Base-by-base conservation (phyloP, 805 yeast genomes). In the Isabelozyma heimii region DNA sequence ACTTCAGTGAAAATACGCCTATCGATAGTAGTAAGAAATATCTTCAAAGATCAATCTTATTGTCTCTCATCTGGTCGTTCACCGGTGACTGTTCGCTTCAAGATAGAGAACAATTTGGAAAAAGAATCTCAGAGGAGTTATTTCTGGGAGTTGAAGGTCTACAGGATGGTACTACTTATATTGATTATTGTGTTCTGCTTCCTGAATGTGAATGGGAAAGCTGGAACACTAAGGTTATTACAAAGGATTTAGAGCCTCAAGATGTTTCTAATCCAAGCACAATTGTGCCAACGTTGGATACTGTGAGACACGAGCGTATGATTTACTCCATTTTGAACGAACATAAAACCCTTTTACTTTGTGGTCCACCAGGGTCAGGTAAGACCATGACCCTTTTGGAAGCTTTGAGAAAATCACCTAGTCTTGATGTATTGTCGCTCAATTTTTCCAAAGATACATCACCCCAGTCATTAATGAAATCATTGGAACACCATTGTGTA, bases 341-440 rank as follows among this genome's bases (percentile, higher is more conserved):
- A 42, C 84, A 79, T 47, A 69, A 69, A 38, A 82, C 95, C 0
- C 62, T 89, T 14, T 72, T 92, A 26, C 72, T 92, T 17, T 90
- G 97, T 66, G 98, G 98, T 2, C 98, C 98, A 0, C 97, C 98
- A 0, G 98, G 98, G 4, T 87, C 97, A 0, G 98, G 98, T 49
- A 92, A 92, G 62, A 91, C 98, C 0, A 91, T 92, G 98, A 83
- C 91, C 0, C 67, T 92, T 15, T 76, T 89, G 54, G 81, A 85
- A 43, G 84, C 90, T 0, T 61, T 92, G 39, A 70, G 88, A 42
- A 73, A 72, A 46, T 75, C 86, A 0, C 76, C 84, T 0, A 73
- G 77, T 13, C 71, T 82, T 50, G 87, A 83, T 16, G 69, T 90
- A 2, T 75, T 83, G 2, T 81, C 89, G 4, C 63, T 92, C 55